Percentiles rank a stretch among this genome's conserved stretches.
Conservation (phyloP, 495 filamentous ascomycete species). For the Durotheca rogersii region DNA sequence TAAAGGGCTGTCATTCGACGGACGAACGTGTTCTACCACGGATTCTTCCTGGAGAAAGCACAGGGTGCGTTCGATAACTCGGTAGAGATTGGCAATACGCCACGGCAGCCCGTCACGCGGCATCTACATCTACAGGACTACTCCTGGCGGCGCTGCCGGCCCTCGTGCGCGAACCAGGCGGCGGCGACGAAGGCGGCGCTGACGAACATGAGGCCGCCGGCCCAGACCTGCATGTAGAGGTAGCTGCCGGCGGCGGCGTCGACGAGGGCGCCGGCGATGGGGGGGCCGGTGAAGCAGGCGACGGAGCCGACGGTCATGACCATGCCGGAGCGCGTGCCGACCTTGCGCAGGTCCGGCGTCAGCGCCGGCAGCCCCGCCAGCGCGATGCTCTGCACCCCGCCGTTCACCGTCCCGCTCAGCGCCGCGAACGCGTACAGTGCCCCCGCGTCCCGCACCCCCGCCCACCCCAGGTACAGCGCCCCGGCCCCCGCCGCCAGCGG, state of each 20-base stretch:
- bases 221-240: constrained; percentile 59
- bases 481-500: constrained; percentile 43
- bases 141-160: not conserved
- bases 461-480: constrained; percentile 51
- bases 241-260: constrained; percentile 36
- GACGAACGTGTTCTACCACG: no score
- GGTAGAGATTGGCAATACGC: constrained; percentile 43
- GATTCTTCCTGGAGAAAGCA: no score
- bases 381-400: constrained; percentile 66
- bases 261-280: constrained; percentile 62
- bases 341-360: constrained; percentile 61
- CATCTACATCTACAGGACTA: constrained; percentile 28
- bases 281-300: constrained; percentile 63
- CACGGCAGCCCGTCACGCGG: no score
- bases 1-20: no score
- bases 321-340: constrained; percentile 68
- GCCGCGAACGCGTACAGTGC: constrained; percentile 60
- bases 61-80: no score
- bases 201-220: constrained; percentile 38
- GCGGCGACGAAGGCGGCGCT: constrained; percentile 22
- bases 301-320: constrained; percentile 63
- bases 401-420: constrained; percentile 62
- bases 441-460: constrained; percentile 44
- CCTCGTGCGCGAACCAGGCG: constrained; percentile 13
- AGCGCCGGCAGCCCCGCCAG: constrained; percentile 58